Evolutionary conservation across 768 basidiomycete genomes (phyloP), one percentile per base, ranked within the genome.

Genomic region (Hortiboletus flavorubellus): DNA sequence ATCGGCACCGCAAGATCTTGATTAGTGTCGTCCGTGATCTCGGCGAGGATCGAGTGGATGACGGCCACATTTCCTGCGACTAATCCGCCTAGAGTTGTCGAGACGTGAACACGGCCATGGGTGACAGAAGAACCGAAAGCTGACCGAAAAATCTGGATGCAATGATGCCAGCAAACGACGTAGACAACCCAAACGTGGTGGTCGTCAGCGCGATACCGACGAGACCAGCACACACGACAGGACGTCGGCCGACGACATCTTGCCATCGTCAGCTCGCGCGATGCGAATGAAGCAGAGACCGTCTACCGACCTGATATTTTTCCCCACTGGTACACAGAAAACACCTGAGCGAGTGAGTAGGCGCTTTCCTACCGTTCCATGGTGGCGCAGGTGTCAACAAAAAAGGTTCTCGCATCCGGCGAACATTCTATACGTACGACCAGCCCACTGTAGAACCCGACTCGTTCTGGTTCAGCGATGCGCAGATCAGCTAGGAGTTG

Each of bases 381-480:
- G 23, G 16, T 2, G 34, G 1, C n/a, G 35, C 31, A 10, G 1
- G 12, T 1, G 51, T 54, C 35, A 47, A 47, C 37, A 29, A 5
- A 29, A 29, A 21, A 15, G 5, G 9, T 2, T 15, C 8, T 26
- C 42, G 21, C 54, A 23, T 38, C 12, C 11, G n/a, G n/a, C n/a
- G 29, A 30, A 40, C 2, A 62, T 77, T 51, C 52, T 9, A 18
- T 29, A 60, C 61, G 21, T 43, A 84, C 84, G 52, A 85, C 80
- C 38, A 86, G 48, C 14, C 86, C 86, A 57, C 84, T 86, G 65
- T 86, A 87, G 51, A 85, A 81, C 2, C 85, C 86, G 18, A 85
- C 78, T 54, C 75, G 74, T 14, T 81, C 81, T 4, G 78, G 78
- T 58, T 82, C 75, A 15, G 83, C 81, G 31, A 85, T 62, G 50